phyloP scores from a whole-genome alignment of 306 rosid species.

The Cucumis cinereus region DNA sequence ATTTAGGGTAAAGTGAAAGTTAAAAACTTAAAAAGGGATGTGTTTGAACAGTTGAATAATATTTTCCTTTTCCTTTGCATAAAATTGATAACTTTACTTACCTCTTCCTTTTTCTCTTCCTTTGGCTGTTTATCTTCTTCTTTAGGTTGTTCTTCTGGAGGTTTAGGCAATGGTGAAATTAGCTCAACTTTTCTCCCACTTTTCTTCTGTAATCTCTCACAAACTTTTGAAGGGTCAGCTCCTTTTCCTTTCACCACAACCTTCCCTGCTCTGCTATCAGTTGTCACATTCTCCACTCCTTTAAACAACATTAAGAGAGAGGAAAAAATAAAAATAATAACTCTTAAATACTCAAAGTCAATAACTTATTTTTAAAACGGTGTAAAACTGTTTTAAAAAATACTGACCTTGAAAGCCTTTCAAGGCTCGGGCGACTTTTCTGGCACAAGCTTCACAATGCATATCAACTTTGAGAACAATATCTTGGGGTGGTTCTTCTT shows the following conservation, averaged over 20 bases:
- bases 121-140: conserved; percentile 36
- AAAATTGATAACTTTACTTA: conserved; percentile 29
- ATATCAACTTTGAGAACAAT: conserved; percentile 86
- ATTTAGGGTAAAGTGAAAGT: not conserved
- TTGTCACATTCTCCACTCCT: conserved; percentile 13
- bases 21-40: not conserved
- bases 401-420: conserved; percentile 75
- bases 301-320: not conserved
- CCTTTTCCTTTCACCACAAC: conserved; percentile 20
- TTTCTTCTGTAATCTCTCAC: conserved; percentile 16
- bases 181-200: conserved; percentile 16
- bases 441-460: conserved; percentile 96
- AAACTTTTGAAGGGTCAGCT: conserved; percentile 8
- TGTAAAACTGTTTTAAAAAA: not conserved
- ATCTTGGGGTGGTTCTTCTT: conserved; percentile 42
- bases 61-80: not conserved
- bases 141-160: conserved; percentile 29
- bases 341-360: not conserved
- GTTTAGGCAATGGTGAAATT: conserved; percentile 51
- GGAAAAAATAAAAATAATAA: not conserved
- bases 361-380: not conserved
- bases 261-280: conserved; percentile 15
- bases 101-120: conserved; percentile 73
- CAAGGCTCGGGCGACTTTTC: conserved; percentile 78
- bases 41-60: not conserved